phyloP scores from a whole-genome alignment of 2,329 filamentous ascomycete species.

The Pseudogymnoascus destructans region DNA sequence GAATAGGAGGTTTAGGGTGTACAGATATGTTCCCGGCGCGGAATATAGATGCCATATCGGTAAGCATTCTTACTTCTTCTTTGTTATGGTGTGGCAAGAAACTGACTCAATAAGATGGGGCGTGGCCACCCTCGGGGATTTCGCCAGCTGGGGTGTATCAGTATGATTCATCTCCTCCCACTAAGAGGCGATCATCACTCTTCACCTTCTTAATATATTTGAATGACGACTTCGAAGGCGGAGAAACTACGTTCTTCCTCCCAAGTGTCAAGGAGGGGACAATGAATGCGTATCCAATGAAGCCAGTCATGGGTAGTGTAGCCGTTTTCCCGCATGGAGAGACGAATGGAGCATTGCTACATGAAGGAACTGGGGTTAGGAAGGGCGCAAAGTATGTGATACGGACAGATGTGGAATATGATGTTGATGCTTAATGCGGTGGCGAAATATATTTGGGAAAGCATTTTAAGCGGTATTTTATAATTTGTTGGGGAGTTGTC shows the following conservation, averaged over 20 bases:
- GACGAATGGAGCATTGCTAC: slow-evolving; percentile 48
- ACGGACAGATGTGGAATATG: slow-evolving; percentile 57
- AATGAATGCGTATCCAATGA: slow-evolving; percentile 56
- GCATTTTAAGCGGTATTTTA: neutral
- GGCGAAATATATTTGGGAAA: neutral
- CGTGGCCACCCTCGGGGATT: slow-evolving; percentile 59
- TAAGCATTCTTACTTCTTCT: slow-evolving; percentile 12
- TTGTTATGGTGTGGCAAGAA: neutral
- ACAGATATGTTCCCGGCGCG: slow-evolving; percentile 58
- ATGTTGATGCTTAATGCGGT: slow-evolving; percentile 30
- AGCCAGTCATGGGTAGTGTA: slow-evolving; percentile 54
- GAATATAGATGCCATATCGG: slow-evolving; percentile 58
- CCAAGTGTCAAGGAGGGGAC: slow-evolving; percentile 50
- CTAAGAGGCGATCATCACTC: slow-evolving; percentile 49
- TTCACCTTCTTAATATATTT: slow-evolving; percentile 59
- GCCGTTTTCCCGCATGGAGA: slow-evolving; percentile 61
- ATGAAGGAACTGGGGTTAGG: slow-evolving; percentile 59
- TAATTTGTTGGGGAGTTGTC: neutral
- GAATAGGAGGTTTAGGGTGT: slow-evolving; percentile 58
- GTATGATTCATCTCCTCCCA: slow-evolving; percentile 50
- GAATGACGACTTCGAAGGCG: slow-evolving; percentile 59
- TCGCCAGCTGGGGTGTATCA: slow-evolving; percentile 38
- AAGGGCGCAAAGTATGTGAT: slow-evolving; percentile 57
- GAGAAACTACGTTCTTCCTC: slow-evolving; percentile 59
- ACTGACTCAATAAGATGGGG: slow-evolving; percentile 37